Conservation (phyloP, 2,329 filamentous ascomycete genomes). For the Podosphaera aphanis region DNA sequence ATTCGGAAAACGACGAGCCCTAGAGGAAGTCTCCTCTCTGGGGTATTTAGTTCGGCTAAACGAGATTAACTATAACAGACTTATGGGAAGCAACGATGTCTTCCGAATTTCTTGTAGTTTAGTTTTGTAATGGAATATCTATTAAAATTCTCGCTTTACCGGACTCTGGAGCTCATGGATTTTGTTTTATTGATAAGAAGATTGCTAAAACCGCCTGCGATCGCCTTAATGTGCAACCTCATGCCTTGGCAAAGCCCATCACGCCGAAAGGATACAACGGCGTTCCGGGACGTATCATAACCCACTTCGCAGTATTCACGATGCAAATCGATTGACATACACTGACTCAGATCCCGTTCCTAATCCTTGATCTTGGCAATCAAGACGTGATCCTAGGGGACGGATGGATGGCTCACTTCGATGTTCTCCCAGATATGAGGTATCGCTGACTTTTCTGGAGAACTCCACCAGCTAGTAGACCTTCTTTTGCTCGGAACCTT, state of each 20-base stretch:
- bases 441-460: not conserved
- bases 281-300: not conserved
- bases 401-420: not conserved
- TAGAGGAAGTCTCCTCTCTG: constrained; percentile 1
- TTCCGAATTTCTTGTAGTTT: not conserved
- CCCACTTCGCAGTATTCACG: not conserved
- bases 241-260: not conserved
- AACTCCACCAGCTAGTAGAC: not conserved
- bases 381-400: not conserved
- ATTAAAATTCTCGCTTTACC: not conserved
- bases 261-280: not conserved
- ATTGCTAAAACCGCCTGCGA: not conserved
- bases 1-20: not conserved
- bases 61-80: not conserved
- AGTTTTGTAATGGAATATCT: not conserved
- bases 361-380: not conserved
- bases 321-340: not conserved
- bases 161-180: not conserved
- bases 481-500: not conserved
- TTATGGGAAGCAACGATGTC: not conserved
- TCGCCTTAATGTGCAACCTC: not conserved
- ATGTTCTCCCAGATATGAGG: not conserved
- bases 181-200: not conserved
- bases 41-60: not conserved
- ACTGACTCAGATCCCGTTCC: not conserved